These are phyloP conservation scores for Leucosporidium scottii DNA, from an alignment of 768 basidiomycete species.

Conservation along the genomic window DNA sequence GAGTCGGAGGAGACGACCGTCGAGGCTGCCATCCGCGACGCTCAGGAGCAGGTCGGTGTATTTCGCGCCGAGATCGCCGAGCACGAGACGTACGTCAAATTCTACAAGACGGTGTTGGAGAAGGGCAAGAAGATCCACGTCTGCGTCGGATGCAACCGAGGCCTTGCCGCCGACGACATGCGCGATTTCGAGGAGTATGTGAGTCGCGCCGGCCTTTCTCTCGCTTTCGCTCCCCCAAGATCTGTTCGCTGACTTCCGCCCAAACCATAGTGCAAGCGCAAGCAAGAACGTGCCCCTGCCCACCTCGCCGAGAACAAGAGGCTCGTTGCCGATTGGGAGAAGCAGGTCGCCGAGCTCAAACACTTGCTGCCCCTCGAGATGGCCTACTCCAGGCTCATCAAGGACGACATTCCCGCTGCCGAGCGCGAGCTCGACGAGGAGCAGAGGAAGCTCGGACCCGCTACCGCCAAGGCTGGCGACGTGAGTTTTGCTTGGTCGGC, in stretches of 20 bases:
- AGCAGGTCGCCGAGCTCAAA: slow-evolving; percentile 55
- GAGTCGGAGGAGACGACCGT: slow-evolving; percentile 35
- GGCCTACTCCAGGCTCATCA: slow-evolving; percentile 52
- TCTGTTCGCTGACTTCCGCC: not conserved
- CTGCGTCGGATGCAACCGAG: slow-evolving; percentile 71
- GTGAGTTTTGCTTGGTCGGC: slow-evolving; percentile 43
- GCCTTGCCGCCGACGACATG: slow-evolving; percentile 53
- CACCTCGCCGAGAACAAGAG: slow-evolving; percentile 44
- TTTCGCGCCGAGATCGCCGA: slow-evolving; percentile 28
- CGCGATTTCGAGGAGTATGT: slow-evolving; percentile 66
- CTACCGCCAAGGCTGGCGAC: slow-evolving; percentile 56
- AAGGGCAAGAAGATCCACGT: slow-evolving; percentile 57
- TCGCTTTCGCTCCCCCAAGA: not conserved
- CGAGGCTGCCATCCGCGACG: slow-evolving; percentile 40
- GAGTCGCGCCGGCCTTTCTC: slow-evolving; percentile 36
- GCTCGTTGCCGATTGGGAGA: slow-evolving; percentile 58
- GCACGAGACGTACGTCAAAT: slow-evolving; percentile 34
- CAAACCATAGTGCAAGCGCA: slow-evolving; percentile 53
- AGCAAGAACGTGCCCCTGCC: slow-evolving; percentile 55
- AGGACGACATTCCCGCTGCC: slow-evolving; percentile 59
- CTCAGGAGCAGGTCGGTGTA: slow-evolving; percentile 37
- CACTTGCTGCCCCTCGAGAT: slow-evolving; percentile 55
- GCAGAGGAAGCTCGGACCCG: slow-evolving; percentile 53
- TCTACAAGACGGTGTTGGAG: slow-evolving; percentile 51
- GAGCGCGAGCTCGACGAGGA: slow-evolving; percentile 57